Base-by-base conservation (phyloP, 306 rosid genomes). In the Cucurbita maxima region DNA sequence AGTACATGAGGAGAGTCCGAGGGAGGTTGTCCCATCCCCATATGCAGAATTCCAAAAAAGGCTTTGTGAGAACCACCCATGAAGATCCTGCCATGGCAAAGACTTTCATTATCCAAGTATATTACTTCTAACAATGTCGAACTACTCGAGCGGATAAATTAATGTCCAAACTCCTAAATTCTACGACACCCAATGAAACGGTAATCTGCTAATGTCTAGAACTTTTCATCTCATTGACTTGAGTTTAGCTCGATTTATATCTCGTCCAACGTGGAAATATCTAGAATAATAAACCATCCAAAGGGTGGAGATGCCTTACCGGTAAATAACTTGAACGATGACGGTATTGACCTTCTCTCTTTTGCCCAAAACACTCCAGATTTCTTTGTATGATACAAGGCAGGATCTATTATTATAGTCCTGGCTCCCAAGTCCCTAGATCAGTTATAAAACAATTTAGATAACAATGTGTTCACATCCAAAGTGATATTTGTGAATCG, bases 11-110 rank as follows among this genome's bases (percentile, higher is more conserved):
- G 76, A 90, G 91, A 44, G 94, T 89, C 37, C 92, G 95, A 7
- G 96, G 97, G 66, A 93, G 97, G 83, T 93, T 90, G 70, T 90
- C 98, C 96, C 97, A 88, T 74, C 98, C 96, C 87, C 85, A 85
- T 59, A 93, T 76, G 20, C 96, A 90, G 75, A 88, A 90, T 61
- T 88, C 92, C 0, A 90, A 84, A 76, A 90, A 90, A 0, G 96
- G 54, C 82, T 83, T 89, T 56, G 94, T 81, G 54, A 93, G 85
- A 72, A 89, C 86, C 84, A 90, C 80, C 89, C 88, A 85, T 44
- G 82, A 58, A 58, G 98, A 93, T 13, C 98, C 97, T 90, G 95
- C 12, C 78, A 77, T 30, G 25, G 25, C 2, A 68, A 25, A 68
- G 8, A 62, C 12, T 14, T 25, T 58, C 43, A 10, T 30, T 3